Evolutionary conservation across 306 rosid species (phyloP).

Genomic region (Trifolium pratense): DNA sequence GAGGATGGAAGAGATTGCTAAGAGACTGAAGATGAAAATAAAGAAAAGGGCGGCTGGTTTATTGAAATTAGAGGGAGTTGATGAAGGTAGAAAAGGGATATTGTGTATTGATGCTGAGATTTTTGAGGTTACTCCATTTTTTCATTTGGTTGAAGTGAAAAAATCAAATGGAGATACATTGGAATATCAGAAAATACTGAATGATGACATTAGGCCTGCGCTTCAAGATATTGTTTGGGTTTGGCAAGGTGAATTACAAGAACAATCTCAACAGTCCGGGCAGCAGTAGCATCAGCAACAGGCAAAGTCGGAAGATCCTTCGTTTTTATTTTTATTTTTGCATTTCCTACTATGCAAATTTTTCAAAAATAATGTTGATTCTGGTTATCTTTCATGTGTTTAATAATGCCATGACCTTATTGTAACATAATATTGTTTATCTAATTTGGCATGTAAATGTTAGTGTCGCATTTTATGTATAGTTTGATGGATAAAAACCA

Average conservation of each 20-base stretch:
- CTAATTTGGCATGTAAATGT: conserved; percentile 11
- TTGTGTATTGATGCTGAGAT: conserved; percentile 58
- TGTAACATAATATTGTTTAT: conserved; percentile 8
- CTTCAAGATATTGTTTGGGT: conserved; percentile 62
- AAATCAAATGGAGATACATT: conserved; percentile 61
- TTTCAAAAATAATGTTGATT: background rate
- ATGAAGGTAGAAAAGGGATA: conserved; percentile 56
- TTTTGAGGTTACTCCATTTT: conserved; percentile 48
- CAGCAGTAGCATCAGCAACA: conserved; percentile 37
- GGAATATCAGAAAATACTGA: conserved; percentile 54
- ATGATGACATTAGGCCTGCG: conserved; percentile 57
- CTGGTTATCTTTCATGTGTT: background rate
- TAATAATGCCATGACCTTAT: conserved; percentile 4
- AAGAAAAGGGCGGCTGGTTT: conserved; percentile 54
- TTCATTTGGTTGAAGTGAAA: conserved; percentile 62
- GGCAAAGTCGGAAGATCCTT: conserved; percentile 6
- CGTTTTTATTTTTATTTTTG: background rate
- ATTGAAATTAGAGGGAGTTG: conserved; percentile 46
- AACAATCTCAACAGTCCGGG: conserved; percentile 42
- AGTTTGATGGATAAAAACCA: background rate
- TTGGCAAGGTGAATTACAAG: conserved; percentile 58
- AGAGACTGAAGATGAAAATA: conserved; percentile 49
- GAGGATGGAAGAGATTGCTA: conserved; percentile 46
- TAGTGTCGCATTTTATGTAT: background rate
- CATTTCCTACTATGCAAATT: conserved; percentile 14